Conservation (phyloP, 495 filamentous ascomycete genomes). For the Sporormia fimetaria region DNA sequence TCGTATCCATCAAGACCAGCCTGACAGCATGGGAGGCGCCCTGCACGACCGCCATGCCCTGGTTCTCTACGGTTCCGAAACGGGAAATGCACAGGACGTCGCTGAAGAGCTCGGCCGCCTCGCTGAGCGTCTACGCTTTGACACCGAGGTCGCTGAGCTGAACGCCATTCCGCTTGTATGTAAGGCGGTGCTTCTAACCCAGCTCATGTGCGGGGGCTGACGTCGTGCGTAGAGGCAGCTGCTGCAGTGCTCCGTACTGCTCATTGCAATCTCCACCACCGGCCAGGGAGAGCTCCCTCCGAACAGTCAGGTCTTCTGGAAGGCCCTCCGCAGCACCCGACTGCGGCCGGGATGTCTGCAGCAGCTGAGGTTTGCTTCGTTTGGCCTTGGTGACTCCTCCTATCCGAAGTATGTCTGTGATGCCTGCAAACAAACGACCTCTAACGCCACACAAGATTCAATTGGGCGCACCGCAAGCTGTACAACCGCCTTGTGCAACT, state of each 20-base stretch:
- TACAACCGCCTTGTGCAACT: constrained; percentile 76
- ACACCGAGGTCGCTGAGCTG: constrained; percentile 61
- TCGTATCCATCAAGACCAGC: too few relatives aligned
- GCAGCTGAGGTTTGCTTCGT: constrained; percentile 61
- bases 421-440: constrained; percentile 13
- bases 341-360: constrained; percentile 59
- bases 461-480: constrained; percentile 83
- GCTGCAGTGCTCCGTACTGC: constrained; percentile 46
- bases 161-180: constrained; percentile 64
- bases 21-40: constrained; percentile 6
- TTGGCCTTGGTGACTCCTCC: constrained; percentile 88
- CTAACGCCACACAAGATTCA: constrained; percentile 50
- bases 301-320: constrained; percentile 77
- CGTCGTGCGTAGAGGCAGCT: constrained; percentile 35
- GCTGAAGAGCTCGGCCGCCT: constrained; percentile 70
- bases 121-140: constrained; percentile 63
- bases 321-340: constrained; percentile 62
- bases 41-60: constrained; percentile 46
- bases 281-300: constrained; percentile 86
- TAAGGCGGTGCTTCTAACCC: constrained; percentile 10
- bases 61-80: constrained; percentile 88
- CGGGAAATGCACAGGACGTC: constrained; percentile 81
- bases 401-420: constrained; percentile 61
- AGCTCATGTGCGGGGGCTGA: constrained; percentile 6
- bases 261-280: constrained; percentile 81